phyloP scores from a whole-genome alignment of 2,329 filamentous ascomycete genomes.

The Colletotrichum sp. region DNA sequence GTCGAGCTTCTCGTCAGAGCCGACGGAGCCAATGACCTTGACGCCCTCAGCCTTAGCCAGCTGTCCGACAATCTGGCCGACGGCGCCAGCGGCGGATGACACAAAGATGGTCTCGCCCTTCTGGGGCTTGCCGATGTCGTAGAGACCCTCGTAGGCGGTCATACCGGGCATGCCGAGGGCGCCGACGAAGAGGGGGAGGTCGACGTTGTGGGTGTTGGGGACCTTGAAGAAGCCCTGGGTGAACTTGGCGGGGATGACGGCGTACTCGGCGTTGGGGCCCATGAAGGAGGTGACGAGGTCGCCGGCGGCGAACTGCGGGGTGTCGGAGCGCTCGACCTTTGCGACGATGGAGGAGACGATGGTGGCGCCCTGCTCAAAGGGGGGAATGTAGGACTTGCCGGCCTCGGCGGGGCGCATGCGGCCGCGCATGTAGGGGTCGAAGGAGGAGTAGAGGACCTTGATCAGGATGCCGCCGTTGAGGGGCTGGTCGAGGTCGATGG shows the following conservation, averaged over 20 bases:
- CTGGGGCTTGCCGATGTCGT: conserved; percentile 68
- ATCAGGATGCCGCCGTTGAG: conserved; percentile 70
- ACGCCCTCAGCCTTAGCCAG: conserved; percentile 82
- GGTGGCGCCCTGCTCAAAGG: conserved; percentile 66
- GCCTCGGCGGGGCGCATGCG: conserved; percentile 70
- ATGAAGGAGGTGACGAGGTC: conserved; percentile 54
- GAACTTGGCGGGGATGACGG: conserved; percentile 16
- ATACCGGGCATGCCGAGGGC: conserved; percentile 67
- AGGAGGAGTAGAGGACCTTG: conserved; percentile 75
- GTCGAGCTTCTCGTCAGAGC: conserved; percentile 79
- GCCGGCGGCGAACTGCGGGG: conserved; percentile 49
- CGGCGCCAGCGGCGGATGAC: conserved; percentile 79
- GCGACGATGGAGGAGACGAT: conserved; percentile 69
- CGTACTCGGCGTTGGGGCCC: conserved; percentile 71
- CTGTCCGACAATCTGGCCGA: conserved; percentile 84
- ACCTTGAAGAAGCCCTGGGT: conserved; percentile 38
- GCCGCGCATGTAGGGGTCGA: conserved; percentile 85
- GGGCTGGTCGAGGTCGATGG: conserved; percentile 68
- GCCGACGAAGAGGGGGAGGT: conserved; percentile 73
- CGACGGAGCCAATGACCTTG: conserved; percentile 80
- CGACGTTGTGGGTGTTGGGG: conserved; percentile 72
- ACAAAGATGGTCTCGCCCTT: conserved; percentile 80
- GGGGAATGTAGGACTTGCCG: conserved; percentile 69
- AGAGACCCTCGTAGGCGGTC: conserved; percentile 73
- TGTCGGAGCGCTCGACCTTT: conserved; percentile 74